These are phyloP conservation scores for Boletus tylopilopsis DNA, from an alignment of 768 basidiomycete species.

Conservation along the genomic window DNA sequence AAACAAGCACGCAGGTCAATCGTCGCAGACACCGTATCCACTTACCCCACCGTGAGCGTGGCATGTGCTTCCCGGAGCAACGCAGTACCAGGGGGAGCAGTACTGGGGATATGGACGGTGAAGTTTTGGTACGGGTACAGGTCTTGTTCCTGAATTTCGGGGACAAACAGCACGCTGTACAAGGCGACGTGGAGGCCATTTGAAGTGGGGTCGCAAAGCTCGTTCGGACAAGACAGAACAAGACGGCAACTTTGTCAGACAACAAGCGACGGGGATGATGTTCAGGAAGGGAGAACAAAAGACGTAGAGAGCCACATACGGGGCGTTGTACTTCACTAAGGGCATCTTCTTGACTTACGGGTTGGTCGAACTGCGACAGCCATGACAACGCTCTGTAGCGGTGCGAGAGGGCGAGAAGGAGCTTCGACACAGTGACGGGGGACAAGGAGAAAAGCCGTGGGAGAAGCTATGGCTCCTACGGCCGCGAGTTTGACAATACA, in stretches of 20 bases:
- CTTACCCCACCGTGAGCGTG: slow-evolving; percentile 40
- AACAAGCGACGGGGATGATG: slow-evolving; percentile 32
- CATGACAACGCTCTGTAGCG: slow-evolving; percentile 43
- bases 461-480: no score
- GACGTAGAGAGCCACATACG: slow-evolving; percentile 29
- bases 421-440: no score
- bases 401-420: no score
- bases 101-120: slow-evolving; percentile 37
- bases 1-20: background rate
- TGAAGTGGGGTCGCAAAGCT: slow-evolving; percentile 22
- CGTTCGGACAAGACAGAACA: slow-evolving; percentile 37
- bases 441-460: no score
- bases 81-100: slow-evolving; percentile 26
- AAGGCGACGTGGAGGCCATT: slow-evolving; percentile 39
- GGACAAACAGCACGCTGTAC: slow-evolving; percentile 43
- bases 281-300: slow-evolving; percentile 15
- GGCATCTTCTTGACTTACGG: slow-evolving; percentile 34
- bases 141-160: slow-evolving; percentile 16
- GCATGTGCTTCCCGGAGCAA: slow-evolving; percentile 37
- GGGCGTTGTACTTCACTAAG: slow-evolving; percentile 46
- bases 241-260: slow-evolving; percentile 45
- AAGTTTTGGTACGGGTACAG: slow-evolving; percentile 42
- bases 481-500: no score
- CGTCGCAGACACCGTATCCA: slow-evolving; percentile 3
- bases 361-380: slow-evolving; percentile 28